Evolutionary conservation across 2,329 filamentous ascomycete species (phyloP).

Genomic region (Penicillium sp.): DNA sequence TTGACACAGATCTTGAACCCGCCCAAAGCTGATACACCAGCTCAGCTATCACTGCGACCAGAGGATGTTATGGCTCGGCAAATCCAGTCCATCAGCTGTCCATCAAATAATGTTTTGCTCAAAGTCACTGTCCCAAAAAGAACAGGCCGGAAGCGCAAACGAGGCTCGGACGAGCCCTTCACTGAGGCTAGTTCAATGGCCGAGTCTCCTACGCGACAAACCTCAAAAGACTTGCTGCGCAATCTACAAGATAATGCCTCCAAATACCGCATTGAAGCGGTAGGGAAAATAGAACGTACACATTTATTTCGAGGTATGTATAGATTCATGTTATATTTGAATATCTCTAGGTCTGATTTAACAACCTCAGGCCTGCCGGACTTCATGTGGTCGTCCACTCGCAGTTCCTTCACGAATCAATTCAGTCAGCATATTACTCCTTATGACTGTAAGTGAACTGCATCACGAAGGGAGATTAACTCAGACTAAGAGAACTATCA

Average conservation of each 20-base stretch:
- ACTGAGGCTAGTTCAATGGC: slow-evolving; percentile 43
- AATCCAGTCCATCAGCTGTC: slow-evolving; percentile 70
- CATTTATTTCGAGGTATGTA: slow-evolving; percentile 75
- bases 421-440: slow-evolving; percentile 70
- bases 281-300: slow-evolving; percentile 72
- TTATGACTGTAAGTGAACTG: slow-evolving; percentile 59
- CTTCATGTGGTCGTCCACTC: slow-evolving; percentile 74
- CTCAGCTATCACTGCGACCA: slow-evolving; percentile 73
- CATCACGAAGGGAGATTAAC: background rate
- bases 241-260: slow-evolving; percentile 69
- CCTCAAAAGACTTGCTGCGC: slow-evolving; percentile 27
- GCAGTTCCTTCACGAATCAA: slow-evolving; percentile 66
- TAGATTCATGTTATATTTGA: background rate
- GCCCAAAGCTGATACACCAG: slow-evolving; percentile 47
- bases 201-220: slow-evolving; percentile 18
- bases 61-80: slow-evolving; percentile 77
- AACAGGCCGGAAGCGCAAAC: slow-evolving; percentile 81
- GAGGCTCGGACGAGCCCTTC: slow-evolving; percentile 69
- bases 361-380: slow-evolving; percentile 64
- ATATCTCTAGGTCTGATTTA: background rate
- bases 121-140: slow-evolving; percentile 83
- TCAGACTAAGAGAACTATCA: slow-evolving; percentile 23
- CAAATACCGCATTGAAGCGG: slow-evolving; percentile 65
- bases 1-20: slow-evolving; percentile 45
- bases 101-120: slow-evolving; percentile 79